Conservation (phyloP, 2,329 filamentous ascomycete genomes). For the Cytospora piceae region DNA sequence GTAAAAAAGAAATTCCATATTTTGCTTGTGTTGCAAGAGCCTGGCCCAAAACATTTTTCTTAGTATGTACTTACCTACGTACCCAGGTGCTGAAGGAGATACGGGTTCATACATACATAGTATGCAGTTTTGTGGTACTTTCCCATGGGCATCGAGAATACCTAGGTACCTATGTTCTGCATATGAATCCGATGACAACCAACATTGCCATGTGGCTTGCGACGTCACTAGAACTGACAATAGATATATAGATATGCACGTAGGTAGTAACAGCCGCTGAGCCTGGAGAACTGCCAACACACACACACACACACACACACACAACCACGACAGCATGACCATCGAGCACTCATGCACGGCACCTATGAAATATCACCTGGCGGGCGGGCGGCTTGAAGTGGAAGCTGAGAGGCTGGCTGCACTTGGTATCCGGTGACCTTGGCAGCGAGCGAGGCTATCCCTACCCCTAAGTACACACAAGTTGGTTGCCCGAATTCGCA, state of each 20-base stretch:
- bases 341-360: too few relatives aligned
- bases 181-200: constrained; percentile 3
- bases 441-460: background rate
- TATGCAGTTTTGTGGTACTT: too few relatives aligned
- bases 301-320: background rate
- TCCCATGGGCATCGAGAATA: too few relatives aligned
- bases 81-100: background rate
- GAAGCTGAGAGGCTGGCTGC: background rate
- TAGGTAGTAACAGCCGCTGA: background rate
- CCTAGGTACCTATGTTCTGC: too few relatives aligned
- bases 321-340: background rate
- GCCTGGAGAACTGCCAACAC: background rate
- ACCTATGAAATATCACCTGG: background rate
- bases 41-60: too few relatives aligned
- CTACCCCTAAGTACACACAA: too few relatives aligned
- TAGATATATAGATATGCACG: too few relatives aligned
- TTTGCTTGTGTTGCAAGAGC: too few relatives aligned
- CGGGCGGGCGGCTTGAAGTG: background rate
- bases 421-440: background rate
- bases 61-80: too few relatives aligned
- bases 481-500: too few relatives aligned
- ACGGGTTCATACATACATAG: too few relatives aligned
- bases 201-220: constrained; percentile 25
- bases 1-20: constrained; percentile 4
- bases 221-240: constrained; percentile 11